A percentile compares a stretch with the other conserved stretches of the same genome.
These are phyloP conservation scores for Aspergillus carlsbadensis DNA, from an alignment of 495 filamentous ascomycete species.

Conservation along the genomic window DNA sequence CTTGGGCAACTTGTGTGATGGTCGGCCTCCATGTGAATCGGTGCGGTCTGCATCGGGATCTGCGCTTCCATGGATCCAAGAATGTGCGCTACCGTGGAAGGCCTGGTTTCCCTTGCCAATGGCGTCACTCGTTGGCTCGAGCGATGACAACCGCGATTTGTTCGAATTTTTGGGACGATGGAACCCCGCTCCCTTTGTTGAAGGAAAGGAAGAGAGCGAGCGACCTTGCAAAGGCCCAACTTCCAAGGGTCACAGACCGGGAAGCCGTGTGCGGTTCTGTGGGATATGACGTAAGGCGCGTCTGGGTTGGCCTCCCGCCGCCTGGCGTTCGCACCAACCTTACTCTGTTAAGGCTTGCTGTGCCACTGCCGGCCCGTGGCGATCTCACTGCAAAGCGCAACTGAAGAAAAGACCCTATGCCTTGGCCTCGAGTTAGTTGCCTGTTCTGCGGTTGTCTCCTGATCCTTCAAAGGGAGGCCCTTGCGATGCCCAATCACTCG, in stretches of 20 bases:
- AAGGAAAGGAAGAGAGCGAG: background rate
- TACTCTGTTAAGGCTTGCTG: no score
- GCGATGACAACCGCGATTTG: background rate
- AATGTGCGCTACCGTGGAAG: background rate
- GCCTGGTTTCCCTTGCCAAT: background rate
- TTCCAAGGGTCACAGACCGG: background rate
- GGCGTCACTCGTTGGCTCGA: background rate
- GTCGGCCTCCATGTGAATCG: background rate
- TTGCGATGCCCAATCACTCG: background rate
- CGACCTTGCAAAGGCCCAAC: no score
- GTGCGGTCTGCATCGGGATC: background rate
- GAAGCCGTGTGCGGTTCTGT: background rate
- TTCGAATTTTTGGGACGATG: constrained; percentile 2
- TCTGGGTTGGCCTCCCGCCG: background rate
- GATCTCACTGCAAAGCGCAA: background rate
- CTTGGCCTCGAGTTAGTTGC: background rate
- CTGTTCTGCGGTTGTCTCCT: background rate
- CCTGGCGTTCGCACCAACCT: no score
- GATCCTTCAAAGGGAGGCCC: constrained; percentile 1
- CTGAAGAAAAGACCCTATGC: constrained; percentile 1
- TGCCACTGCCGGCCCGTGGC: background rate
- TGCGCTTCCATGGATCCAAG: background rate
- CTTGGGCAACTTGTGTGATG: background rate
- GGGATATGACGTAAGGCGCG: background rate
- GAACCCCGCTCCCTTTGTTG: background rate